A percentile compares a stretch with the other conserved stretches of the same genome.
phyloP scores from a whole-genome alignment of 257 asterid species.

The Thymus quinquecostatus region DNA sequence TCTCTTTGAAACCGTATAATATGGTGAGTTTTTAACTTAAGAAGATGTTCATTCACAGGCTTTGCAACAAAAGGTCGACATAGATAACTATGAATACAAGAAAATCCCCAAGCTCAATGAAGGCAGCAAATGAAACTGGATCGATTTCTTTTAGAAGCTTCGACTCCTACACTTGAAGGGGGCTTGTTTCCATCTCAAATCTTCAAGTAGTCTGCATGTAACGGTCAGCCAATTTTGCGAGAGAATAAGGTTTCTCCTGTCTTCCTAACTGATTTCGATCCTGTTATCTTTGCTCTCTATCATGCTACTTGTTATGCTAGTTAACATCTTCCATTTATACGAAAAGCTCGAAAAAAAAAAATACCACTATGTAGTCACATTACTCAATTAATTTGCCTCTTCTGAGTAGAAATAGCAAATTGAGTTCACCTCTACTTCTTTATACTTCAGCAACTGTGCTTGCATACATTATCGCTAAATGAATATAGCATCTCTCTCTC shows the following conservation, averaged over 20 bases:
- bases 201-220: slow-evolving; percentile 2
- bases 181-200: slow-evolving; percentile 6
- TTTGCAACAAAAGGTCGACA: slow-evolving; percentile 77
- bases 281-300: not conserved
- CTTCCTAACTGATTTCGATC: slow-evolving; percentile 18
- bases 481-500: too few relatives aligned
- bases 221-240: slow-evolving; percentile 19
- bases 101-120: slow-evolving; percentile 76
- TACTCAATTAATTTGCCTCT: not conserved
- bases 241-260: slow-evolving; percentile 8
- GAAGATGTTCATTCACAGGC: slow-evolving; percentile 49
- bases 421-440: too few relatives aligned
- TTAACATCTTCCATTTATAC: not conserved
- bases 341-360: not conserved
- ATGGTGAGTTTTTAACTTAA: not conserved
- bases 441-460: too few relatives aligned
- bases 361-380: not conserved
- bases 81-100: slow-evolving; percentile 82
- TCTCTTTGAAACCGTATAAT: slow-evolving; percentile 9
- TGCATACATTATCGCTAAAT: too few relatives aligned
- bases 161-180: slow-evolving; percentile 13
- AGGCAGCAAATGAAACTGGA: slow-evolving; percentile 43
- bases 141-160: slow-evolving; percentile 20
- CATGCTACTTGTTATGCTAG: not conserved
- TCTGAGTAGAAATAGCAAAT: not conserved